These are phyloP conservation scores for Cercospora canescens DNA, from an alignment of 2,329 filamentous ascomycete genomes.

Conservation along the genomic window DNA sequence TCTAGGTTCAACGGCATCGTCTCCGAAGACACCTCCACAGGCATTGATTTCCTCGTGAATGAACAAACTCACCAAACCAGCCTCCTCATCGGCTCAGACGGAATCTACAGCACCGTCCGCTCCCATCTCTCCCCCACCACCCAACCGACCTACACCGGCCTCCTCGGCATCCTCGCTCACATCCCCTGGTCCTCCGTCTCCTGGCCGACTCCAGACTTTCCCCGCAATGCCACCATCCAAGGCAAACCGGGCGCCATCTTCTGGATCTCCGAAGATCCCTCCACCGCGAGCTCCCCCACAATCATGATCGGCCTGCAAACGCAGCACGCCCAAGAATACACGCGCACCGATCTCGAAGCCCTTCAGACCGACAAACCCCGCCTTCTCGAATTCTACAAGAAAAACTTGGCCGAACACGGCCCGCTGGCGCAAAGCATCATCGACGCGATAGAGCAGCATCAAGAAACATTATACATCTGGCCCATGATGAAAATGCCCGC, in stretches of 20 bases:
- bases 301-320: conserved; percentile 41
- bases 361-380: conserved; percentile 34
- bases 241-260: conserved; percentile 40
- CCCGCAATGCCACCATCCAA: conserved; percentile 38
- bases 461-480: conserved; percentile 28
- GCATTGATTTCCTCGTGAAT: conserved; percentile 23
- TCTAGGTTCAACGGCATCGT: conserved; percentile 50
- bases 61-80: conserved; percentile 16
- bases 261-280: conserved; percentile 39
- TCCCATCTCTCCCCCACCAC: conserved; percentile 37
- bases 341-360: conserved; percentile 37
- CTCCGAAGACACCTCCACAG: conserved; percentile 2
- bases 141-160: conserved; percentile 27
- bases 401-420: conserved; percentile 23
- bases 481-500: conserved; percentile 33
- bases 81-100: conserved; percentile 31
- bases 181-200: conserved; percentile 23
- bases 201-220: conserved; percentile 28
- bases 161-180: conserved; percentile 25
- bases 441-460: conserved; percentile 18
- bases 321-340: conserved; percentile 32
- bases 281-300: conserved; percentile 33
- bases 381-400: conserved; percentile 16
- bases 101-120: conserved; percentile 29
- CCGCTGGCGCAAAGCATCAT: conserved; percentile 27